Evolutionary conservation across 2,329 filamentous ascomycete species (phyloP).

Genomic region (Diaporthe sp.): DNA sequence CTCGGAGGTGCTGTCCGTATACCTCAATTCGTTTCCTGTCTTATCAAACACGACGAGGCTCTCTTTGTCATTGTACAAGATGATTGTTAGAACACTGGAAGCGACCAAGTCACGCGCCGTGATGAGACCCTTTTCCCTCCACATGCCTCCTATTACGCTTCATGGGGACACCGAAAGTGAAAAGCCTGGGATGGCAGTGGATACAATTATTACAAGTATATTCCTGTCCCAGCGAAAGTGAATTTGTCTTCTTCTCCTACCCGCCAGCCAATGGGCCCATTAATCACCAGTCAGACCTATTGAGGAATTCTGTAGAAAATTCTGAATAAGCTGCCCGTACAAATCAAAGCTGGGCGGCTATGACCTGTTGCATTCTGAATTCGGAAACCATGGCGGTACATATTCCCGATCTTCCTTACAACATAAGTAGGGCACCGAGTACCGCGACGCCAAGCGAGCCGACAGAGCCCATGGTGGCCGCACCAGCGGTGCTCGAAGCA

Average conservation of each 20-base stretch:
- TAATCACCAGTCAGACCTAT: neutral
- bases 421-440: conserved; percentile 17
- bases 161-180: neutral
- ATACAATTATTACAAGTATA: neutral
- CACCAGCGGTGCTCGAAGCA: conserved; percentile 26
- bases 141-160: neutral
- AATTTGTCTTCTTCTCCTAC: neutral
- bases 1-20: too few species aligned
- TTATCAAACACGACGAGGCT: too few species aligned
- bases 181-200: neutral
- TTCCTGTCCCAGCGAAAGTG: neutral
- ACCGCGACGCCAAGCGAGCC: conserved; percentile 30
- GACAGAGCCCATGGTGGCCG: conserved; percentile 17
- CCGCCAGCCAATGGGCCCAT: neutral
- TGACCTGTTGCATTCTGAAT: neutral
- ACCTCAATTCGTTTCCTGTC: too few species aligned
- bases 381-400: neutral
- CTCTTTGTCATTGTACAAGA: too few species aligned
- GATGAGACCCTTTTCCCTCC: too few species aligned
- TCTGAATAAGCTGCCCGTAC: neutral
- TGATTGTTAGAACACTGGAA: too few species aligned
- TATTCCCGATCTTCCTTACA: neutral
- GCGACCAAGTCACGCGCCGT: too few species aligned
- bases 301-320: too few species aligned
- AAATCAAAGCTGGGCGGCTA: neutral